Evolutionary conservation across 352 stramenopile species (phyloP).

Genomic region (Globisporangium iwayamae): DNA sequence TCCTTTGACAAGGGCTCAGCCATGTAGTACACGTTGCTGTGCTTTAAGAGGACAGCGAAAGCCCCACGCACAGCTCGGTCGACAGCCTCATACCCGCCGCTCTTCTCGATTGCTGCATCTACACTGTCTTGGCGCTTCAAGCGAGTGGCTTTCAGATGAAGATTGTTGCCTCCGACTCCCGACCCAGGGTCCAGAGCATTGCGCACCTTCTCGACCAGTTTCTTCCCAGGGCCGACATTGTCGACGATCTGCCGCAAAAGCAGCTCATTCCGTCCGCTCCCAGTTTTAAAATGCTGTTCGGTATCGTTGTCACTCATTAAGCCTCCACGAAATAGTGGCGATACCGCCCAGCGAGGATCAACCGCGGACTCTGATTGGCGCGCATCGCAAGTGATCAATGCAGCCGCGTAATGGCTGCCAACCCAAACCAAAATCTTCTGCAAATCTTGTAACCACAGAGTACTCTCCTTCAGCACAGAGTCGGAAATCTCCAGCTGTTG

Average conservation of each 20-base stretch:
- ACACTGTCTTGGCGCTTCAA: slow-evolving; percentile 84
- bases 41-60: slow-evolving; percentile 80
- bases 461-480: slow-evolving; percentile 25
- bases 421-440: slow-evolving; percentile 62
- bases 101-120: slow-evolving; percentile 81
- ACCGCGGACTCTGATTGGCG: slow-evolving; percentile 12
- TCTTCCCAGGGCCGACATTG: slow-evolving; percentile 69
- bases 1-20: slow-evolving; percentile 58
- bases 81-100: slow-evolving; percentile 74
- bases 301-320: background rate
- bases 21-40: slow-evolving; percentile 74
- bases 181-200: slow-evolving; percentile 56
- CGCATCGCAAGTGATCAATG: slow-evolving; percentile 46
- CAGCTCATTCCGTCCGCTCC: slow-evolving; percentile 35
- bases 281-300: background rate
- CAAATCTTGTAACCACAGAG: slow-evolving; percentile 54
- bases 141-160: slow-evolving; percentile 53
- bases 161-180: slow-evolving; percentile 36
- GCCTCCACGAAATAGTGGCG: slow-evolving; percentile 52
- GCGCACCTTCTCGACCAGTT: slow-evolving; percentile 78
- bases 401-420: slow-evolving; percentile 58
- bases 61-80: slow-evolving; percentile 74
- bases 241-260: slow-evolving; percentile 76
- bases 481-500: slow-evolving; percentile 13
- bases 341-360: slow-evolving; percentile 46